Base-by-base conservation (phyloP, 1,284 basidiomycete genomes). In the Ceratorhiza oryzae-sativae region DNA sequence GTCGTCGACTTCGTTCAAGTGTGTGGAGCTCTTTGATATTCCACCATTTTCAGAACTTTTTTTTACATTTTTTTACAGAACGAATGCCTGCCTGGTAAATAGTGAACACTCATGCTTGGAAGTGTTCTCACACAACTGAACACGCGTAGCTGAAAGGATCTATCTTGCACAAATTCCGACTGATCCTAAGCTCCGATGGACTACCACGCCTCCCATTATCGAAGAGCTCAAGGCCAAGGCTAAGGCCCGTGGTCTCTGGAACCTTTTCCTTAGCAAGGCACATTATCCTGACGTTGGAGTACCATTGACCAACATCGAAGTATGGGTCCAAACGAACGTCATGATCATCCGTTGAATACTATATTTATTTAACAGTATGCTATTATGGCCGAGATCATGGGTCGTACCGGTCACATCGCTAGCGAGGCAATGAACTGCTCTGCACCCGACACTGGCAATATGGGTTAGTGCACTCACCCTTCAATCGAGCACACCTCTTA, bases 391-490 rank as follows among this genome's bases (percentile, higher is more conserved):
- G 97, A 99, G 82, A 83, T 98, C 73, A 88, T 97, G 76, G 97
- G 96, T 12, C 88, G 95, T 74, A 88, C 86, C 45, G 89, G 90
- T 4, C 90, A 90, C 77, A 83, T 95, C 61, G 92, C 90, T n/a
- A 88, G 94, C 36, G 91, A 97, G 82, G 87, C 87, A 27, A 89
- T 93, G 74, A 98, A 98, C 79, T 98, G 95, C 81, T 89, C 94
- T 46, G 95, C 95, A 4, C 95, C 95, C 25, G 95, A 98, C 81
- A 98, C 96, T 1, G 95, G 95, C 10, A 95, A 96, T 79, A 96
- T 96, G 93, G 93, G 93, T 92, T 75, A 68, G 84, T 45, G n/a
- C 59, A 13, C n/a, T 25, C 63, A 15, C 41, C 49, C n/a, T 12
- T 23, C 27, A 73, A 56, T 60, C 48, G 18, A 39, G 36, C 13